Evolutionary conservation across 2,329 filamentous ascomycete species (phyloP), one percentile per base, ranked within the genome.

Genomic region (Fusarium sp.): DNA sequence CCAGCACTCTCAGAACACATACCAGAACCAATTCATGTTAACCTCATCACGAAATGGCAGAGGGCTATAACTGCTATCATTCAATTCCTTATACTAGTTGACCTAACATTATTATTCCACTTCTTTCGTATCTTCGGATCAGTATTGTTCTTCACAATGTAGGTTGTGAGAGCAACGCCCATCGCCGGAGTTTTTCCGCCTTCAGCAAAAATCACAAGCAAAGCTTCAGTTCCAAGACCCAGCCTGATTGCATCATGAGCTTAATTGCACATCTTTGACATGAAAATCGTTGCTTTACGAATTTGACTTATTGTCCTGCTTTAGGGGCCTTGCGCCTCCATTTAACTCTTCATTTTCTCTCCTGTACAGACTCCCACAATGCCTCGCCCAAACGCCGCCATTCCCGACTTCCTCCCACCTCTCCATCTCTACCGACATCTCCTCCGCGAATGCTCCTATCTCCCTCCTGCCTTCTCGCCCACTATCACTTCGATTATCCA

Each of bases 391-490:
- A 64, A 76, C 30, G 68, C 75, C 32, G 66, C 73, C 7, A 71
- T 81, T 4, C 78, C 81, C 37, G 16, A 64, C 8, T 70, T 68
- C 41, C 77, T 82, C 18, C 67, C 76, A 11, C 76, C 80, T 39
- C 68, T 79, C n/a, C 77, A 81, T 74, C 80, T 90, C 56, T 92
- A 91, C 80, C 87, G 91, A 66, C 86, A 89, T 67, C 82, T 92
- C 25, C 87, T 92, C 39, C 89, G 91, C 68, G 89, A 92, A 82
- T 83, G 86, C 43, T 87, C 88, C 32, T 92, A 92, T 77, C 87
- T 92, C 3, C 89, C 90, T 2, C 84, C 84, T 3, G 80, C 87
- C 43, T 88, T 88, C 68, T 86, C 85, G 43, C 79, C 82, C 3
- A 86, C 83, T 64, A 81, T 89, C 63, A 78, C 82, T 54, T 75